phyloP scores from a whole-genome alignment of 2,329 filamentous ascomycete genomes.

The Pseudogymnoascus sp. region DNA sequence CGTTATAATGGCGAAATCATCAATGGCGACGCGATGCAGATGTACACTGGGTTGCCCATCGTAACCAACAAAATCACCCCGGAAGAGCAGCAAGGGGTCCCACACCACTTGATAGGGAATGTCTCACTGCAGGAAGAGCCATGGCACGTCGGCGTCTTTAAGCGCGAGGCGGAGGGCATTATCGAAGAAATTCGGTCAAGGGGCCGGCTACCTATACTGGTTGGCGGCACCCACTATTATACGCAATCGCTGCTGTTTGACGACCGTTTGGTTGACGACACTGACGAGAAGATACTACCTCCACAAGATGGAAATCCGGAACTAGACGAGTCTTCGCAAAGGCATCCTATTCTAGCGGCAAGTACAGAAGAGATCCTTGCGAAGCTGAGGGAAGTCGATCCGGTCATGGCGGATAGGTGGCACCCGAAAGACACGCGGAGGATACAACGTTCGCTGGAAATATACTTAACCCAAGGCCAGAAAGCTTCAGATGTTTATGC shows the following conservation, averaged over 20 bases:
- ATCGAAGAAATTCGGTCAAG: slow-evolving; percentile 72
- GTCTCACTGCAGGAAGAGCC: slow-evolving; percentile 69
- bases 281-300: neutral
- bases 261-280: slow-evolving; percentile 50
- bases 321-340: slow-evolving; percentile 33
- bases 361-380: slow-evolving; percentile 64
- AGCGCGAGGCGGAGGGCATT: slow-evolving; percentile 55
- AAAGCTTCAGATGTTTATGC: slow-evolving; percentile 81
- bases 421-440: slow-evolving; percentile 90
- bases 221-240: slow-evolving; percentile 95
- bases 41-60: slow-evolving; percentile 84
- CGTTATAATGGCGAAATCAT: slow-evolving; percentile 87
- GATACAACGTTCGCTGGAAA: slow-evolving; percentile 82
- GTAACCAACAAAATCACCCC: slow-evolving; percentile 87
- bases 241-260: slow-evolving; percentile 81
- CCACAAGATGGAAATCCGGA: slow-evolving; percentile 19
- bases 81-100: slow-evolving; percentile 69
- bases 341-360: slow-evolving; percentile 64
- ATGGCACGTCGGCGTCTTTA: slow-evolving; percentile 77
- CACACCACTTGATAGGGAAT: slow-evolving; percentile 80
- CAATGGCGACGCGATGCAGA: slow-evolving; percentile 96
- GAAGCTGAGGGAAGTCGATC: slow-evolving; percentile 73
- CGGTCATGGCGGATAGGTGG: slow-evolving; percentile 82
- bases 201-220: slow-evolving; percentile 78
- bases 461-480: slow-evolving; percentile 75